Evolutionary conservation across 2,329 filamentous ascomycete genomes (phyloP).

Genomic region (Fusarium goolgardi): DNA sequence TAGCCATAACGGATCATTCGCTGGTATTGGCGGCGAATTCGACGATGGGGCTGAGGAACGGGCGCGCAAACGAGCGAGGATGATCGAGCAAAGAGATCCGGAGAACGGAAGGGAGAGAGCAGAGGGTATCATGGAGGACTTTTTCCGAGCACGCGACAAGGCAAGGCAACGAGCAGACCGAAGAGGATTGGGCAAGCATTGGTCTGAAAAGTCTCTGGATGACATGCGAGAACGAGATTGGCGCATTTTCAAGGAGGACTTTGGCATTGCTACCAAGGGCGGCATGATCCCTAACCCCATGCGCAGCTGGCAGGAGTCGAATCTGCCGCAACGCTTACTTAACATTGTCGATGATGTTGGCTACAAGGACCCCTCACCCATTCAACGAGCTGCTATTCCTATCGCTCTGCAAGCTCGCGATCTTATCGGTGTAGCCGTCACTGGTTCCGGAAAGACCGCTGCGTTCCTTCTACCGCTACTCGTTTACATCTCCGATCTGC

Average conservation of each 20-base stretch:
- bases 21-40: conserved; percentile 63
- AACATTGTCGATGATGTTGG: conserved; percentile 86
- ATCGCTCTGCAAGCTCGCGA: conserved; percentile 93
- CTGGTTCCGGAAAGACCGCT: conserved; percentile 97
- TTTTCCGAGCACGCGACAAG: conserved; percentile 70
- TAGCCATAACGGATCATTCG: conserved; percentile 55
- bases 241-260: conserved; percentile 99
- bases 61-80: conserved; percentile 69
- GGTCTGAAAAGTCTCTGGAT: conserved; percentile 90
- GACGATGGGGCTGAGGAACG: conserved; percentile 67
- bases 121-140: conserved; percentile 83
- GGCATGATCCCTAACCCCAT: conserved; percentile 94
- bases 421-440: conserved; percentile 97
- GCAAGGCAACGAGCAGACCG: conserved; percentile 78
- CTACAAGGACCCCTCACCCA: conserved; percentile 90
- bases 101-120: conserved; percentile 83
- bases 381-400: conserved; percentile 94
- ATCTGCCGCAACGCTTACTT: conserved; percentile 79
- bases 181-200: conserved; percentile 88
- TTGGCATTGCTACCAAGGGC: conserved; percentile 95
- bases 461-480: conserved; percentile 92
- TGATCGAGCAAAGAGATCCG: conserved; percentile 78
- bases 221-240: conserved; percentile 98
- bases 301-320: conserved; percentile 91
- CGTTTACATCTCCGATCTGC: conserved; percentile 93